phyloP scores from a whole-genome alignment of 176 grass and related monocot genomes.

The Oropetium thomaeum region DNA sequence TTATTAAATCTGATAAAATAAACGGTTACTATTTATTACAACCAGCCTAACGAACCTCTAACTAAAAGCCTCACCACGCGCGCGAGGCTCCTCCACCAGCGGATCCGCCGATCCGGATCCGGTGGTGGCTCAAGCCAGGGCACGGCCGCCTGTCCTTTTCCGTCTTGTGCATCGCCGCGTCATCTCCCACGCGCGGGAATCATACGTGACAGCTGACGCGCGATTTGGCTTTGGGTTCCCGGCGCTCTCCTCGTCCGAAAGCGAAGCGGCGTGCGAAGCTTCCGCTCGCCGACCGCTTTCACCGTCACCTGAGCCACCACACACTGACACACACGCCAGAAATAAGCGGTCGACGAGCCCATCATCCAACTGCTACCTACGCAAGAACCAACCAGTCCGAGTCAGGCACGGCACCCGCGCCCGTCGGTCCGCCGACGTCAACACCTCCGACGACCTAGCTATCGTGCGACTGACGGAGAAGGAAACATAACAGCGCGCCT shows the following conservation, averaged over 20 bases:
- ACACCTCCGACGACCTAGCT: neutral
- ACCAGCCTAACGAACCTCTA: no score
- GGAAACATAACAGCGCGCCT: neutral
- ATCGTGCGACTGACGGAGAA: neutral
- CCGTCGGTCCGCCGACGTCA: neutral
- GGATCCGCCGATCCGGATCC: no score
- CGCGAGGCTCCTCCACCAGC: no score
- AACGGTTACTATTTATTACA: no score
- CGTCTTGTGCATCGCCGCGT: neutral
- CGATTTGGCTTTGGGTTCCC: no score
- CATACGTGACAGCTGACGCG: neutral
- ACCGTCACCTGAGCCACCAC: no score
- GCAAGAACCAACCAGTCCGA: neutral
- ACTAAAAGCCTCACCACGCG: no score
- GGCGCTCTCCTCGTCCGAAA: neutral
- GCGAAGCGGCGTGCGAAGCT: slow-evolving; percentile 20
- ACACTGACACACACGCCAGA: neutral
- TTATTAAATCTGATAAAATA: no score
- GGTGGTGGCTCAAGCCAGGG: no score
- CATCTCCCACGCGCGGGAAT: neutral
- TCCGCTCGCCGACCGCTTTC: neutral
- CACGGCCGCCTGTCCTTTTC: slow-evolving; percentile 9
- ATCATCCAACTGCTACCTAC: neutral
- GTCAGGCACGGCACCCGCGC: neutral
- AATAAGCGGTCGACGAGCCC: neutral